Evolutionary conservation across 2,329 filamentous ascomycete species (phyloP), one percentile per base, ranked within the genome.

Genomic region (Fusarium citri): DNA sequence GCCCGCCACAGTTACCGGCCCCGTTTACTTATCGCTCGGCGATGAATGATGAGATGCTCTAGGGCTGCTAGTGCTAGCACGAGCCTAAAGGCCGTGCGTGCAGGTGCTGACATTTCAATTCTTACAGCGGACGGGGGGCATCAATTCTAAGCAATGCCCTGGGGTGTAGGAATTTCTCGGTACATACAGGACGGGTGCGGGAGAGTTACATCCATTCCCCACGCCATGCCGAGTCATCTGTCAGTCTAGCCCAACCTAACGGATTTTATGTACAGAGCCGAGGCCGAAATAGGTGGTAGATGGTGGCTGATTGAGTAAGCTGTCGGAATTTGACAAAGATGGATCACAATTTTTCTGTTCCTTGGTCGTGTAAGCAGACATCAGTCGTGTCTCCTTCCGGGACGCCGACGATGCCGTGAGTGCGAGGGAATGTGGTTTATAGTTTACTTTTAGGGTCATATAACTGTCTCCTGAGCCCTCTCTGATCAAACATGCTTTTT

Each of bases 51-150:
- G 46, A 22, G 20, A 25, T 57, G 41, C 56, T 50, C 65, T 69
- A 71, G 65, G 68, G 65, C 68, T 71, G 45, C 31, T 66, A 72
- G 65, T 51, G 57, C 18, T 71, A 68, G 67, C 43, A 20, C 51
- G 51, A 71, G 55, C 51, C 55, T 68, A 70, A 64, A 54, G 50
- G 40, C 49, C 42, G 43, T 59, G 55, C 50, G 41, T 42, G 42
- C 40, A 28, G 45, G 45, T 47, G 34, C 34, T 60, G 34, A 37
- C 43, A 47, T 46, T 55, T 55, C 23, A 34, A 22, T 37, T 40
- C 50, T 41, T 40, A n/a, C 26, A 28, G n/a, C 31, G 16, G 12
- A 15, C 15, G 46, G 53, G 53, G n/a, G 20, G 22, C 40, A 41
- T 45, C 8, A 28, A 25, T 37, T 37, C 18, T 37, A 37, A 37